Base-by-base conservation (phyloP, 345 rosid genomes). In the Euclidium syriacum region DNA sequence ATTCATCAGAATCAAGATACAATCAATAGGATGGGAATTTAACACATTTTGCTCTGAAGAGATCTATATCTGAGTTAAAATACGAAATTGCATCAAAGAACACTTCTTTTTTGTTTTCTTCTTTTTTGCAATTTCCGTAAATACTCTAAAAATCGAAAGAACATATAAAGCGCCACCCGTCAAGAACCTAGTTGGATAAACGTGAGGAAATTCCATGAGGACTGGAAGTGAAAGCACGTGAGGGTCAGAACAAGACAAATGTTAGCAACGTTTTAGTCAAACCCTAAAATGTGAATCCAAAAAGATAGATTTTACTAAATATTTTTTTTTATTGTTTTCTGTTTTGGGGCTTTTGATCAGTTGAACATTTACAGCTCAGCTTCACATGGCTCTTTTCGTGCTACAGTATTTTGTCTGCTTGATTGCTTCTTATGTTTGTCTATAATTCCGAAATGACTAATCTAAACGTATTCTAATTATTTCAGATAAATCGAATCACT, bases 321-420 rank as follows among this genome's bases (percentile, higher is more conserved):
- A 3, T 24, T 32, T 0, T 16, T 22, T 7, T 16, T 43, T 4
- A 40, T 51, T 40, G 36, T 68, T 42, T 51, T 41, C 47, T 59
- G 60, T 68, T 59, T 60, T 41, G 54, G 62, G 52, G 58, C 50
- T 70, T 71, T 56, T 64, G 65, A 40, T 71, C 24, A 64, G 58
- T 14, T 15, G 17, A 50, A 18, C 74, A 64, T 26, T 9, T 68
- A 68, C 83, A 79, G 80, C 83, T 76, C 75, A 67, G 60, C 10
- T 56, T 59, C 83, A 79, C 83, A 79, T 79, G 83, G 77, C 56
- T 32, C 20, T 53, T 41, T 55, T 59, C 29, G 39, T 40, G 44
- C 23, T 32, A 33, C 60, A 58, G 70, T 42, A 3, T 12, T 67
- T 73, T 70, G 62, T 65, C 70, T 33, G 36, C 66, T 67, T 24